Evolutionary conservation across 768 basidiomycete genomes (phyloP).

Genomic region (Tremella yokohamensis): DNA sequence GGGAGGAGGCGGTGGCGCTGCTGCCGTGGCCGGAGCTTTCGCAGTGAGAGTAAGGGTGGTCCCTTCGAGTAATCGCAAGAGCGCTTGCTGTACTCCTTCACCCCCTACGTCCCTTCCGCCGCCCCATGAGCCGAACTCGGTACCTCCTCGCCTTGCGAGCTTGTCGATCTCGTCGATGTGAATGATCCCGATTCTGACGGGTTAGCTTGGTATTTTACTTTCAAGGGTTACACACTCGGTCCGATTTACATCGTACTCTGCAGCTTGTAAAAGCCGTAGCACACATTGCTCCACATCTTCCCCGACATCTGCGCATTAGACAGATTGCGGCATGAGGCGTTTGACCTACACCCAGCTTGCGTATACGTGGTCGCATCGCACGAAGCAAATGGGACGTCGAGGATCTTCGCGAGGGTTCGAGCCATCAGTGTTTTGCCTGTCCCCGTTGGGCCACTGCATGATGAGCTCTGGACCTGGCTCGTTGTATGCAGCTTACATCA

Average conservation of each 20-base stretch:
- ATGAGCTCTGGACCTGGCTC: constrained; percentile 8
- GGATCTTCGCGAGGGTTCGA: constrained; percentile 80
- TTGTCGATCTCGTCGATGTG: constrained; percentile 98
- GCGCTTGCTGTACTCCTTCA: constrained; percentile 90
- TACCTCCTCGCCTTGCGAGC: constrained; percentile 58
- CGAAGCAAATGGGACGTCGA: constrained; percentile 87
- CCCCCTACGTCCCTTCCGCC: constrained; percentile 76
- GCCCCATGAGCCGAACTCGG: constrained; percentile 54
- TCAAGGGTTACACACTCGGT: constrained; percentile 62
- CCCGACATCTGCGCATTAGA: constrained; percentile 67
- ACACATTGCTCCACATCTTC: constrained; percentile 94
- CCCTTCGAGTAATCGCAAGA: constrained; percentile 83
- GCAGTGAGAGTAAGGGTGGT: constrained; percentile 73
- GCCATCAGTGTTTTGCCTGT: constrained; percentile 84
- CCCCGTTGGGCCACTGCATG: constrained; percentile 46
- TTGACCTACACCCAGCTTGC: constrained; percentile 55
- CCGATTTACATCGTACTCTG: constrained; percentile 79
- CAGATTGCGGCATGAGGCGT: too few relatives aligned
- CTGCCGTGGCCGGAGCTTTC: constrained; percentile 42
- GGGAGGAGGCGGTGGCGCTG: constrained; percentile 7
- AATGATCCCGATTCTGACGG: constrained; percentile 80
- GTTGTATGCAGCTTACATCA: constrained; percentile 61
- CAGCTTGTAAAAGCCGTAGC: constrained; percentile 79
- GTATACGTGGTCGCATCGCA: constrained; percentile 89
- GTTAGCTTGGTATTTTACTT: background rate